These are phyloP conservation scores for Exidia glandulosa DNA, from an alignment of 768 basidiomycete species.

Conservation along the genomic window DNA sequence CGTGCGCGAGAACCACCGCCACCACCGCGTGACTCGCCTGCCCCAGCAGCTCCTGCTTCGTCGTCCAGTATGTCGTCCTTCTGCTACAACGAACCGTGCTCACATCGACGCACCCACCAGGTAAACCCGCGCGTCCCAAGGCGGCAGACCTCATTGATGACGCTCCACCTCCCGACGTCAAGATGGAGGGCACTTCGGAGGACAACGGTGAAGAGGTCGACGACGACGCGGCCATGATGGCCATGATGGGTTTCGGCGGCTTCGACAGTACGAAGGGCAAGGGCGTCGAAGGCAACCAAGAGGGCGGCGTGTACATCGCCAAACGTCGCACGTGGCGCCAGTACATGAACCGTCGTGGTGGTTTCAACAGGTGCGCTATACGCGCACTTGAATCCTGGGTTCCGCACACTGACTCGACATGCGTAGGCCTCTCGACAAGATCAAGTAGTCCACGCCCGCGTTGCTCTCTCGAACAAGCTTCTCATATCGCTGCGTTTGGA, in stretches of 20 bases:
- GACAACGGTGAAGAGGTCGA: constrained; percentile 37
- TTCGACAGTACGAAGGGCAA: constrained; percentile 91
- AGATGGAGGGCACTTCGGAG: constrained; percentile 30
- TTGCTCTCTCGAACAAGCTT: neutral
- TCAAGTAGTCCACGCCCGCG: neutral
- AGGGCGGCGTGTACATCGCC: constrained; percentile 54
- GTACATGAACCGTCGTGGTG: constrained; percentile 95
- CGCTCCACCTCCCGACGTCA: constrained; percentile 19
- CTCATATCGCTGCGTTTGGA: neutral
- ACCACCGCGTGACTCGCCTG: neutral
- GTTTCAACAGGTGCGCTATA: constrained; percentile 62
- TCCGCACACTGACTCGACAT: neutral
- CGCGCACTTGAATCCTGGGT: neutral
- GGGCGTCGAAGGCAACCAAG: constrained; percentile 73
- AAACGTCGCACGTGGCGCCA: constrained; percentile 90
- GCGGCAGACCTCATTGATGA: constrained; percentile 10
- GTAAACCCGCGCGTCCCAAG: neutral
- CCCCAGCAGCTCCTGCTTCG: neutral
- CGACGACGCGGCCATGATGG: constrained; percentile 75
- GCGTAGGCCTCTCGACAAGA: neutral
- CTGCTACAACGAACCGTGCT: constrained; percentile 10
- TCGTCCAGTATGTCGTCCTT: neutral
- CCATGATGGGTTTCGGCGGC: constrained; percentile 78
- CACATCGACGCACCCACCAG: neutral
- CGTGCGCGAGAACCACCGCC: neutral